Conservation (phyloP, 257 asterid species). For the Solanum sparsipilum region DNA sequence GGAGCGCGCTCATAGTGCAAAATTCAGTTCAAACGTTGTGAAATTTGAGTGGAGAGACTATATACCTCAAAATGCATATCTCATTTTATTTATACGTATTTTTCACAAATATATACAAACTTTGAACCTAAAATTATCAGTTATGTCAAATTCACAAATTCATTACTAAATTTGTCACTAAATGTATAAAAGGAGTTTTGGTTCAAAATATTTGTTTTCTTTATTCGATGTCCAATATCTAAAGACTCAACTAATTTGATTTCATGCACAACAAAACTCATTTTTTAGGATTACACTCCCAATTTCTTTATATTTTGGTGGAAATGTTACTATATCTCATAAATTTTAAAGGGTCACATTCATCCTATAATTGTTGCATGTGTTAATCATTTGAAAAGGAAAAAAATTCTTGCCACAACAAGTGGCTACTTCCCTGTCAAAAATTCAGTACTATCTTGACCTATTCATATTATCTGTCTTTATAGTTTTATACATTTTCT, state of each 20-base stretch:
- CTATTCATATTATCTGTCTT: neutral
- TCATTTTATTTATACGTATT: neutral
- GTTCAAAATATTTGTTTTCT: no score
- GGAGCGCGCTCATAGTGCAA: neutral
- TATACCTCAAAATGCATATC: neutral
- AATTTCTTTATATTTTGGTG: neutral
- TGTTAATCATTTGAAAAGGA: neutral
- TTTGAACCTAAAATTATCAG: no score
- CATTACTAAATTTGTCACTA: neutral
- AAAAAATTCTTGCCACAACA: neutral
- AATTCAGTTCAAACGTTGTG: no score
- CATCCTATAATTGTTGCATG: neutral
- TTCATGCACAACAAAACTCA: neutral
- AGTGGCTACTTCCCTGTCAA: neutral
- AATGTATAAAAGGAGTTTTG: no score
- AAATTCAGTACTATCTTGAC: neutral
- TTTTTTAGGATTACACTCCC: neutral
- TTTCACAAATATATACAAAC: no score
- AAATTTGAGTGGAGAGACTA: neutral
- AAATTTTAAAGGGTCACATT: neutral
- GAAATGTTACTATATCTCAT: neutral
- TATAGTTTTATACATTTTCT: neutral
- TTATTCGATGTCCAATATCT: no score
- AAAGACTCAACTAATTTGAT: no score
- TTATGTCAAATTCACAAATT: no score